phyloP scores from a whole-genome alignment of 495 filamentous ascomycete species.

The Lentithecium fluviatile region DNA sequence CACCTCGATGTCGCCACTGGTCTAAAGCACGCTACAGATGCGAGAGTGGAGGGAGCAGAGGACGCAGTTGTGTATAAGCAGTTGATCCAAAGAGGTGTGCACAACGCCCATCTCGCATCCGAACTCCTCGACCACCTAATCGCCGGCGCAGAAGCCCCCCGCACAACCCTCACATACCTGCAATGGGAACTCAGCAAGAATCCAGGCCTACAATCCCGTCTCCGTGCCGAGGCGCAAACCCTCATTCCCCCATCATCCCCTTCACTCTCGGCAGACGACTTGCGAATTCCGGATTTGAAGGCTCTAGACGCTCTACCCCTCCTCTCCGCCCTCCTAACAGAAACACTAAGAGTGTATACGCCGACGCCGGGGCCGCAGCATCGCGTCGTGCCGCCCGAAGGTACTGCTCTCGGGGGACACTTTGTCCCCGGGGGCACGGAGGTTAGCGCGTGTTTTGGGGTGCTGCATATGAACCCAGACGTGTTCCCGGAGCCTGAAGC shows the following conservation, averaged over 20 bases:
- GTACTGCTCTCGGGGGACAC: slow-evolving; percentile 9
- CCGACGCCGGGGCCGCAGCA: slow-evolving; percentile 15
- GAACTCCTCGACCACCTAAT: slow-evolving; percentile 22
- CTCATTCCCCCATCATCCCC: not conserved
- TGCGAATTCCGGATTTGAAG: slow-evolving; percentile 21
- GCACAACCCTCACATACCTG: slow-evolving; percentile 4
- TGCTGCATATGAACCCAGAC: slow-evolving; percentile 9
- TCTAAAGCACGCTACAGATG: too few relatives aligned
- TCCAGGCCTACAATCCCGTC: not conserved
- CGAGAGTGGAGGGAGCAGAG: not conserved
- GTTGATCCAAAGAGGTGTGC: slow-evolving; percentile 3
- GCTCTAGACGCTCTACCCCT: slow-evolving; percentile 13
- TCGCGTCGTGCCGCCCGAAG: slow-evolving; percentile 9
- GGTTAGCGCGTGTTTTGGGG: slow-evolving; percentile 3
- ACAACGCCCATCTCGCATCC: slow-evolving; percentile 6
- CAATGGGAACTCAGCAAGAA: slow-evolving; percentile 19
- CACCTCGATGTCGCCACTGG: not conserved
- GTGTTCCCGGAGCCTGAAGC: slow-evolving; percentile 11
- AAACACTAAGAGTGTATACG: slow-evolving; percentile 10
- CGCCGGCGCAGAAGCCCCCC: slow-evolving; percentile 15
- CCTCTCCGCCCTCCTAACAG: slow-evolving; percentile 8
- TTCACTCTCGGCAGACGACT: not conserved
- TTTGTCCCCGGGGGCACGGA: slow-evolving; percentile 10
- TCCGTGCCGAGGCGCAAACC: slow-evolving; percentile 3
- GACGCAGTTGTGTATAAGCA: slow-evolving; percentile 14